Evolutionary conservation across 2,329 filamentous ascomycete genomes (phyloP), one percentile per base, ranked within the genome.

Genomic region (Neophaeococcomyces mojaviensis): DNA sequence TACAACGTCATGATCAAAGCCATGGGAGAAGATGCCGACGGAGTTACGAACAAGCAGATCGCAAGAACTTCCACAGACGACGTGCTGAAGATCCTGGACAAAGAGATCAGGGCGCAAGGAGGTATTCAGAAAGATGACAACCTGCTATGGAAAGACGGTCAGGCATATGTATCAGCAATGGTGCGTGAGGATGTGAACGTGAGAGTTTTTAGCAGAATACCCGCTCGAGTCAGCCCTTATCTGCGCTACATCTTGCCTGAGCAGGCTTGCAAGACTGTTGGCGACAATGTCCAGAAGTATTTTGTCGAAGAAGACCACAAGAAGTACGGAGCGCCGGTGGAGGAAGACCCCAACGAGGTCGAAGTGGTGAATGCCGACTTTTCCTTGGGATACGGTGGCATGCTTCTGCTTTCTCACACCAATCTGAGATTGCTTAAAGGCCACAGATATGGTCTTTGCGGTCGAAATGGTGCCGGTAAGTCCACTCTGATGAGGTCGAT

Each of bases 401-500:
- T 96, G 89, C 79, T 98, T 55, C 73, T 98, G 51, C 78, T 98
- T 18, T 96, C 88, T 4, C 92, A 97, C 71, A 96, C 92, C 55
- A 97, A 96, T 65, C 74, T 98, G 35, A 83, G 88, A 34, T 80
- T 98, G 7, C 78, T 97, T 60, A 96, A 97, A 74, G 92, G 92
- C 47, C 92, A 97, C 68, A 84, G 92, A 49, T 98, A 98, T 64
- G 92, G 92, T 65, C 85, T 98, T 15, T 96, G 90, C 61, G 92
- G 92, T 59, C 86, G 90, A 59, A 98, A 98, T 65, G 92, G 92
- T 71, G 88, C 89, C 47, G 92, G 92, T 62, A 98, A 98, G 72
- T 97, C 92, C n/a, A 98, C 92, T 1, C 78, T 98, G 48, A 97
- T 98, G 92, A 86, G 88, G 64, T 88, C 86, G 64, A 98, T 98